phyloP scores from a whole-genome alignment of 495 filamentous ascomycete genomes.

The Aspergillus leporis region DNA sequence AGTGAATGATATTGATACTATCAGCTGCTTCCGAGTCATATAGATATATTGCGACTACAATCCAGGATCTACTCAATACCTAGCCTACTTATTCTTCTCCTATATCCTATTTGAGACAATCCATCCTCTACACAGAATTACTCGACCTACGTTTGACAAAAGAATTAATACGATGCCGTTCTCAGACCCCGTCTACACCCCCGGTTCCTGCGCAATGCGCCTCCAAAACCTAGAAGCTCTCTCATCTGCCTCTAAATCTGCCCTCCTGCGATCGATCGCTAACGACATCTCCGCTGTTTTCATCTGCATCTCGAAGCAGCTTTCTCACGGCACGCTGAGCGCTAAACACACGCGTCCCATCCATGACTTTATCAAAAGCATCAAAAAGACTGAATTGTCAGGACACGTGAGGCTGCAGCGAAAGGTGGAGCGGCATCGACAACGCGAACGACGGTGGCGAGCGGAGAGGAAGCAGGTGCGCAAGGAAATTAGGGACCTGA shows the following conservation, averaged over 20 bases:
- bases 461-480: conserved; percentile 20
- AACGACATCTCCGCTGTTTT: conserved; percentile 31
- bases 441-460: conserved; percentile 11
- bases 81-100: no score
- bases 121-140: no score
- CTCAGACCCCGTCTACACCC: conserved; percentile 8
- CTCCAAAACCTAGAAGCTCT: conserved; percentile 23
- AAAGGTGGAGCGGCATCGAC: conserved; percentile 8
- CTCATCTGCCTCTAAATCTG: conserved; percentile 18
- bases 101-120: no score
- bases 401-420: conserved; percentile 16
- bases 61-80: no score
- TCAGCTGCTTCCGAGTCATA: no score
- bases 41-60: no score
- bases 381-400: conserved; percentile 18
- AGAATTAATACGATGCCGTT: background rate
- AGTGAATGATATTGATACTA: no score
- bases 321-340: conserved; percentile 19
- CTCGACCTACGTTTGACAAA: no score
- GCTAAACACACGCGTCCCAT: conserved; percentile 20
- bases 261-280: conserved; percentile 30
- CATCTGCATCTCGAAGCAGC: conserved; percentile 22
- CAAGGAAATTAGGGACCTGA: conserved; percentile 14
- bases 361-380: conserved; percentile 24
- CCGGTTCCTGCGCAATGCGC: conserved; percentile 19